Evolutionary conservation across 768 basidiomycete species (phyloP).

Genomic region (Trametes meyenii): DNA sequence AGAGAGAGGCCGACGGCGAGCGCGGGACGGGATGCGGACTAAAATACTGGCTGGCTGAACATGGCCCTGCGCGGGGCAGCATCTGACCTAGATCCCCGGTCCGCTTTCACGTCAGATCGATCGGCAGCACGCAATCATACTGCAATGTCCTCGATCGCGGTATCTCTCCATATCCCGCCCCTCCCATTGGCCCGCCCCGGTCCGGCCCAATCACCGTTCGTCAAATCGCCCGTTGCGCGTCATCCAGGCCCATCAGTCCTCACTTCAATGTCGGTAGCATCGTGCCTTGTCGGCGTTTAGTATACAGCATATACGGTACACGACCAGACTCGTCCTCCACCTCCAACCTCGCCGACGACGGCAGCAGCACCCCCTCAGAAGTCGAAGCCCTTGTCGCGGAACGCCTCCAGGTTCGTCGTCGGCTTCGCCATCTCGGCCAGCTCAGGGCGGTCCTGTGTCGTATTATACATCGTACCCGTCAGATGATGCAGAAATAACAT

Average conservation of each 20-base stretch:
- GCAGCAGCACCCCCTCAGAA: constrained; percentile 50
- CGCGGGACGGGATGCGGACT: background rate
- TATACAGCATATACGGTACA: constrained; percentile 20
- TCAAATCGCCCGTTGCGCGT: background rate
- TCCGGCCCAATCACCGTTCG: background rate
- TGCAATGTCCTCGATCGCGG: constrained; percentile 14
- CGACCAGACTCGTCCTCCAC: background rate
- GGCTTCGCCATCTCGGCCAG: constrained; percentile 76
- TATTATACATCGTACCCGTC: constrained; percentile 9
- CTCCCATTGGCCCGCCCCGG: constrained; percentile 11
- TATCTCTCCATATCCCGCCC: constrained; percentile 9
- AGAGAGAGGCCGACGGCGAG: background rate
- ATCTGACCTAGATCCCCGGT: constrained; percentile 20
- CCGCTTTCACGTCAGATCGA: constrained; percentile 30
- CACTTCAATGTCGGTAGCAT: background rate
- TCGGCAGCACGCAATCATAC: constrained; percentile 25
- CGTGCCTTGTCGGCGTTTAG: background rate
- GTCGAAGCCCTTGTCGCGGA: constrained; percentile 86
- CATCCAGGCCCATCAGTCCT: too few species aligned
- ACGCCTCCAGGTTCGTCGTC: constrained; percentile 66
- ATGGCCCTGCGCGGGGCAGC: background rate
- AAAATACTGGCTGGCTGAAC: constrained; percentile 7
- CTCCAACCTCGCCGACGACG: background rate
- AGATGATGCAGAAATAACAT: background rate
- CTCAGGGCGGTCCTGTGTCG: constrained; percentile 70